Conservation (phyloP, 106 monocot genomes). For the Allium fistulosum region DNA sequence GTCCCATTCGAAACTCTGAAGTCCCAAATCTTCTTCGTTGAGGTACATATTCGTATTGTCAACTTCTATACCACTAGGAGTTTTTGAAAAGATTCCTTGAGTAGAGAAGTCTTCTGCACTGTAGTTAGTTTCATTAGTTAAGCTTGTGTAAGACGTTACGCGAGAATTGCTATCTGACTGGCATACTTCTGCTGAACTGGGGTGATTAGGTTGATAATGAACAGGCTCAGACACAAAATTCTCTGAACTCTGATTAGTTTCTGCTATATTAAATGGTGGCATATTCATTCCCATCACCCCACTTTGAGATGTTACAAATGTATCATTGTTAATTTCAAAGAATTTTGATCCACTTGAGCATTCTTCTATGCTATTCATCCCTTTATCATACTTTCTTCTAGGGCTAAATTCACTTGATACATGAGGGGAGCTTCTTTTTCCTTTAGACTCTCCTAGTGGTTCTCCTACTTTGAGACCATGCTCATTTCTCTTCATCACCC, state of each 20-base stretch:
- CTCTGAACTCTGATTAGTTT: slow-evolving; percentile 3
- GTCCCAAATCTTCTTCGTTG: slow-evolving; percentile 3
- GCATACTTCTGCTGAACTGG: neutral
- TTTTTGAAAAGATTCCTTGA: slow-evolving; percentile 3
- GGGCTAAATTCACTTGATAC: neutral
- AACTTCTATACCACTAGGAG: slow-evolving; percentile 2
- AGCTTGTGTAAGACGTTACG: slow-evolving; percentile 15
- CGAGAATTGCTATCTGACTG: slow-evolving; percentile 5
- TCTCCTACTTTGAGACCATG: slow-evolving; percentile 23
- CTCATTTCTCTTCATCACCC: slow-evolving; percentile 50
- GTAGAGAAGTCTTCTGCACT: slow-evolving; percentile 9
- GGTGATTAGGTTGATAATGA: neutral
- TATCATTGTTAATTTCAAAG: slow-evolving; percentile 3
- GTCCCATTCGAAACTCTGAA: slow-evolving; percentile 11
- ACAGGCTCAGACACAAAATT: neutral
- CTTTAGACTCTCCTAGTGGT: slow-evolving; percentile 13
- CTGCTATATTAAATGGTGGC: slow-evolving; percentile 7
- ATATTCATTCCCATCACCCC: slow-evolving; percentile 3
- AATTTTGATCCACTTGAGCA: neutral
- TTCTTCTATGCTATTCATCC: neutral
- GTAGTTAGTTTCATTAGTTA: slow-evolving; percentile 10
- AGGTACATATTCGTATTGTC: slow-evolving; percentile 7
- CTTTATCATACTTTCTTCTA: slow-evolving; percentile 3
- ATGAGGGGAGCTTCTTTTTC: slow-evolving; percentile 13
- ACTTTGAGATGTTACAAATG: slow-evolving; percentile 6